Percentiles rank a stretch among this genome's conserved stretches.
phyloP scores from a whole-genome alignment of 2,329 filamentous ascomycete species.

The Ploettnerulaceae sp. region DNA sequence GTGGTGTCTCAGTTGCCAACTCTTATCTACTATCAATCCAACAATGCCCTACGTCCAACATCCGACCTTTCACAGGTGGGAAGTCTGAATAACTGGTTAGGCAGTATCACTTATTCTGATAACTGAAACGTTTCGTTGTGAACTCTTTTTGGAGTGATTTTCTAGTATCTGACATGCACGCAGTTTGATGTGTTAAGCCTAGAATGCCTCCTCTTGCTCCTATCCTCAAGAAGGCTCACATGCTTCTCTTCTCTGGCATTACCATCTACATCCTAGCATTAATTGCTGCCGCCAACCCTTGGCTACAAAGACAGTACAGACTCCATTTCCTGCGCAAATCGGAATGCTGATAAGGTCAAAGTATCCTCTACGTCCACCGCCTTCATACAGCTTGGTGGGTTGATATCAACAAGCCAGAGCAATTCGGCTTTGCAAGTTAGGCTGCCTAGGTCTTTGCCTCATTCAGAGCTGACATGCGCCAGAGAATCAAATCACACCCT shows the following conservation, averaged over 20 bases:
- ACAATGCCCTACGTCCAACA: neutral
- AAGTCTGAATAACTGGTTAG: neutral
- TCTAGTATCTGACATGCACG: constrained; percentile 8
- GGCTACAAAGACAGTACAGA: constrained; percentile 76
- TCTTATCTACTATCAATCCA: neutral
- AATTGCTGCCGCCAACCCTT: constrained; percentile 60
- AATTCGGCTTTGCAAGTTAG: constrained; percentile 79
- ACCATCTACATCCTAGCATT: constrained; percentile 64
- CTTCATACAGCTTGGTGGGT: constrained; percentile 68
- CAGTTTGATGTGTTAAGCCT: neutral
- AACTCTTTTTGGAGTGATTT: neutral
- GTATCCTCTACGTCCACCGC: constrained; percentile 79
- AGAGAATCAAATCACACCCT: constrained; percentile 88
- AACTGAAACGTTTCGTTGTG: neutral
- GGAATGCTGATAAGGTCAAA: constrained; percentile 5
- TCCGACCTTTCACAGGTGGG: neutral
- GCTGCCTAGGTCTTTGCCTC: too few relatives aligned
- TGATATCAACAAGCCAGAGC: constrained; percentile 70
- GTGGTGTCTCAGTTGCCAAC: neutral
- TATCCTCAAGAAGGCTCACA: constrained; percentile 43
- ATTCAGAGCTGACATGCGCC: neutral
- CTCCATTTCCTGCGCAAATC: neutral
- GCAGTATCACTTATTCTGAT: neutral
- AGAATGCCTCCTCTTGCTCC: constrained; percentile 35
- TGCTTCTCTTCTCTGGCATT: constrained; percentile 53